These are phyloP conservation scores for Camellia japonica DNA, from an alignment of 148 eudicot species.

Conservation along the genomic window DNA sequence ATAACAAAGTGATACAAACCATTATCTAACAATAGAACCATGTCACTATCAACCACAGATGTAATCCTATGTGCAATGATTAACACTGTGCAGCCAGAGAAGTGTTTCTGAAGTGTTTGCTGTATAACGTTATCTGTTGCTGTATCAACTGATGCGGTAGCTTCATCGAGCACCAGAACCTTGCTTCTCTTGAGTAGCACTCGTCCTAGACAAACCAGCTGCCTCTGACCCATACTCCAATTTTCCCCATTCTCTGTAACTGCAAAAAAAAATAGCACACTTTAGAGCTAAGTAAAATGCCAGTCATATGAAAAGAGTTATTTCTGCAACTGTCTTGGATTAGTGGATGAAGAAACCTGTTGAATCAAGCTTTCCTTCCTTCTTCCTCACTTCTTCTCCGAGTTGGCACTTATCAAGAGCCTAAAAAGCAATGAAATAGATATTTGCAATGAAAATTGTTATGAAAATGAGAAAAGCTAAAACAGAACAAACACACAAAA, in stretches of 20 bases:
- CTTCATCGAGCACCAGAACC: slow-evolving; percentile 58
- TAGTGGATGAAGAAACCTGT: slow-evolving; percentile 35
- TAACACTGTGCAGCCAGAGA: slow-evolving; percentile 40
- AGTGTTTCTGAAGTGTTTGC: slow-evolving; percentile 39
- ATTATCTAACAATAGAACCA: slow-evolving; percentile 57
- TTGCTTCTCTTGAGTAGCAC: slow-evolving; percentile 54
- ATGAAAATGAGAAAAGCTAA: background rate
- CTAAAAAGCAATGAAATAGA: slow-evolving; percentile 26
- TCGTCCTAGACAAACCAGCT: slow-evolving; percentile 60
- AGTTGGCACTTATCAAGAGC: slow-evolving; percentile 95
- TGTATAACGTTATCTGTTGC: slow-evolving; percentile 61
- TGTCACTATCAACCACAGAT: slow-evolving; percentile 69
- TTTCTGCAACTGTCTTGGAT: background rate
- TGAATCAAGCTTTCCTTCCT: slow-evolving; percentile 78
- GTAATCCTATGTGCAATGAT: slow-evolving; percentile 55
- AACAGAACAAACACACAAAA: background rate
- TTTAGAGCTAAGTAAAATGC: background rate
- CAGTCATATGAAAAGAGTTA: background rate
- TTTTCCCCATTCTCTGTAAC: slow-evolving; percentile 58
- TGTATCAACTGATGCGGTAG: slow-evolving; percentile 62
- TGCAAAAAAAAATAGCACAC: slow-evolving; percentile 12
- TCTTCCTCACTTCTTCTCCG: slow-evolving; percentile 74
- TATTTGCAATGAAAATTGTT: background rate
- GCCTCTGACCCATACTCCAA: slow-evolving; percentile 66
- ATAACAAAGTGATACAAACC: slow-evolving; percentile 19